Evolutionary conservation across 73 alveolate genomes (phyloP).

Genomic region (Paramecium bursaria): DNA sequence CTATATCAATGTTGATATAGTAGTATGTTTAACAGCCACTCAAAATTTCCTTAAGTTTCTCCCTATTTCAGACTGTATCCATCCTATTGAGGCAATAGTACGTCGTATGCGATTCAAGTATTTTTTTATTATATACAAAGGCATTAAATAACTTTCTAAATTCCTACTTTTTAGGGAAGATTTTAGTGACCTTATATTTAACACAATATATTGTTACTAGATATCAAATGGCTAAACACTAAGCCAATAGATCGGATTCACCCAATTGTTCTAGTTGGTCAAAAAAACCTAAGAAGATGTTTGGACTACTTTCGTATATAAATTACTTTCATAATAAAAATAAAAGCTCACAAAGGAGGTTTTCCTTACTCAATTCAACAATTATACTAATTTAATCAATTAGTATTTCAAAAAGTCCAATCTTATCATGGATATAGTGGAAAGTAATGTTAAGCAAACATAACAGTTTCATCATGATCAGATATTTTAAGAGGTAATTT

Average conservation of each 20-base stretch:
- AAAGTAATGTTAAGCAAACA: constrained; percentile 20
- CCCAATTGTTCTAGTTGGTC: neutral
- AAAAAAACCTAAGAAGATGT: constrained; percentile 51
- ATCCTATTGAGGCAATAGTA: constrained; percentile 18
- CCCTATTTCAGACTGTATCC: constrained; percentile 29
- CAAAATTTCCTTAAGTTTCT: constrained; percentile 43
- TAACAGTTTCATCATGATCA: constrained; percentile 41
- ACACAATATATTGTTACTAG: constrained; percentile 22
- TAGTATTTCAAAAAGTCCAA: constrained; percentile 18
- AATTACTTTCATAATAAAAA: constrained; percentile 1
- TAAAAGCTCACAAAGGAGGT: constrained; percentile 25
- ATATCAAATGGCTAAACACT: constrained; percentile 24
- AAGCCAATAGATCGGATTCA: constrained; percentile 34
- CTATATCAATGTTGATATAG: neutral
- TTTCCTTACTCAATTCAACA: constrained; percentile 9
- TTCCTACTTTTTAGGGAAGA: constrained; percentile 46
- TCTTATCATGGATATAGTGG: constrained; percentile 50
- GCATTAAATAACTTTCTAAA: constrained; percentile 40
- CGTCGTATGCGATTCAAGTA: constrained; percentile 17
- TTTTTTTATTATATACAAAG: neutral
- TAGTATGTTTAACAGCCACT: constrained; percentile 24
- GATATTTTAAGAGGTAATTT: constrained; percentile 43
- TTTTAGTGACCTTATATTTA: constrained; percentile 42
- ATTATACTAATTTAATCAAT: constrained; percentile 21
- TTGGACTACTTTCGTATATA: constrained; percentile 51